Conservation (phyloP, 164 flowering plant species). For the Vitis rupestris region DNA sequence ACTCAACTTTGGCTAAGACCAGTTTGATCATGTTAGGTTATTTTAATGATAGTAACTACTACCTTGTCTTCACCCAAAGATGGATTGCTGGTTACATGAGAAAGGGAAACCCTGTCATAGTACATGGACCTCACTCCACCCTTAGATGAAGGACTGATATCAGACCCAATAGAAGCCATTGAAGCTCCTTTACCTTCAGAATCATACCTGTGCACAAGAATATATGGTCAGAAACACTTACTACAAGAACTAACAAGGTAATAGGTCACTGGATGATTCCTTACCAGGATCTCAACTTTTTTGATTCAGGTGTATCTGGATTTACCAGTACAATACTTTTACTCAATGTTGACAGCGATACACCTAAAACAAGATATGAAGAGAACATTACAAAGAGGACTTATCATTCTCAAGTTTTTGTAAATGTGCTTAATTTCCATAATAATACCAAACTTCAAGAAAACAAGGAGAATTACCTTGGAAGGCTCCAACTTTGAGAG, state of each 20-base stretch:
- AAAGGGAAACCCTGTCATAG: slow-evolving; percentile 63
- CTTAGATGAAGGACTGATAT: slow-evolving; percentile 44
- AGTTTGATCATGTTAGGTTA: too few relatives aligned
- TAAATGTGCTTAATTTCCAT: not conserved
- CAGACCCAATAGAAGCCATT: slow-evolving; percentile 74
- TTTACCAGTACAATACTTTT: slow-evolving; percentile 61
- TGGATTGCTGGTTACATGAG: slow-evolving; percentile 62
- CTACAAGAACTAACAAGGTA: not conserved
- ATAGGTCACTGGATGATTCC: not conserved
- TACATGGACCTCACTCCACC: slow-evolving; percentile 66
- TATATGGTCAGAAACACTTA: not conserved
- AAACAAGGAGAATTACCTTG: slow-evolving; percentile 50
- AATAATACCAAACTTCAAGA: not conserved
- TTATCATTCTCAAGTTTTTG: not conserved
- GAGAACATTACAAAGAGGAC: not conserved
- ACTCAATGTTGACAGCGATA: slow-evolving; percentile 70
- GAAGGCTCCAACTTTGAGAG: slow-evolving; percentile 87
- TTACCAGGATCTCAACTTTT: slow-evolving; percentile 75
- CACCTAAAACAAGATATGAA: slow-evolving; percentile 44
- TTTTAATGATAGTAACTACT: not conserved
- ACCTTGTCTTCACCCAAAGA: slow-evolving; percentile 88
- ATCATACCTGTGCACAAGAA: slow-evolving; percentile 59
- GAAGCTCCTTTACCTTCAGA: slow-evolving; percentile 82
- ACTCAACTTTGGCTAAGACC: not conserved
- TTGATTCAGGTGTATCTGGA: slow-evolving; percentile 87